Evolutionary conservation across 345 rosid species (phyloP).

Genomic region (Isatis tinctoria): DNA sequence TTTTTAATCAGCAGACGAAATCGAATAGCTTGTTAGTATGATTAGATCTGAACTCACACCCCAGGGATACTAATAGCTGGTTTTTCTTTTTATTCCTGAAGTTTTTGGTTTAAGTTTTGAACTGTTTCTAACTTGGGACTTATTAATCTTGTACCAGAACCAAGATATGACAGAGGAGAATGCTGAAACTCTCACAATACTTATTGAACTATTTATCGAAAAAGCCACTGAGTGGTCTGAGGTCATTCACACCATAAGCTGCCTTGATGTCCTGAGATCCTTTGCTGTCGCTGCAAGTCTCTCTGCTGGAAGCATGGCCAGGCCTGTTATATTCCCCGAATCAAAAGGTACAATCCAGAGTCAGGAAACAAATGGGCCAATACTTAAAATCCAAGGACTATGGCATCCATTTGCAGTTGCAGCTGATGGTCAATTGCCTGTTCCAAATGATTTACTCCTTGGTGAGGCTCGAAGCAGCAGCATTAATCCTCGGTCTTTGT

Average conservation of each 20-base stretch:
- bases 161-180: slow-evolving; percentile 67
- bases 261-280: slow-evolving; percentile 74
- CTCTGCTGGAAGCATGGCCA: slow-evolving; percentile 59
- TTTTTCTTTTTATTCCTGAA: neutral
- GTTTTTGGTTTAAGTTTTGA: slow-evolving; percentile 10
- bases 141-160: slow-evolving; percentile 44
- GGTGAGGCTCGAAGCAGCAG: slow-evolving; percentile 55
- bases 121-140: slow-evolving; percentile 7
- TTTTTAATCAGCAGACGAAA: neutral
- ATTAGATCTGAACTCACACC: neutral
- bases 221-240: slow-evolving; percentile 76
- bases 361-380: slow-evolving; percentile 46
- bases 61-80: neutral
- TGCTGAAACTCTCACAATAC: slow-evolving; percentile 71
- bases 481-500: slow-evolving; percentile 49
- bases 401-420: slow-evolving; percentile 94
- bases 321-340: slow-evolving; percentile 59
- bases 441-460: slow-evolving; percentile 75
- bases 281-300: slow-evolving; percentile 60
- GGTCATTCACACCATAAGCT: slow-evolving; percentile 64
- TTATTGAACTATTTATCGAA: slow-evolving; percentile 74
- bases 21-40: neutral
- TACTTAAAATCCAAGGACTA: slow-evolving; percentile 65
- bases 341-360: slow-evolving; percentile 33
- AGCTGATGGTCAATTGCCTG: slow-evolving; percentile 61